Evolutionary conservation across 2,329 filamentous ascomycete species (phyloP).

Genomic region (Westerdykella sp.): DNA sequence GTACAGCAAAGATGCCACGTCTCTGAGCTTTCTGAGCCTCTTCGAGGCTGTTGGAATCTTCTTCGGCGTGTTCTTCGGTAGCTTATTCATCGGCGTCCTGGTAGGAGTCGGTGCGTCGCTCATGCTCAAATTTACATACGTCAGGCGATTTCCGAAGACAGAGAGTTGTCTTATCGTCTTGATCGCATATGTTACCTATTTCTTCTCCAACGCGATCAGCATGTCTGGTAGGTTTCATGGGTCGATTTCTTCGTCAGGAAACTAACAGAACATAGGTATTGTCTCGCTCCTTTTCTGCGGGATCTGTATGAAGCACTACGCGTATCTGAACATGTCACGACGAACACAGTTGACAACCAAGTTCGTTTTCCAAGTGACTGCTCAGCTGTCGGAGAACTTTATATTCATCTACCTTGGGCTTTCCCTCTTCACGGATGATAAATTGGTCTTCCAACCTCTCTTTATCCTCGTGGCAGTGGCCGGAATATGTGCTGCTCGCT

Average conservation of each 20-base stretch:
- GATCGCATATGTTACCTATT: conserved; percentile 94
- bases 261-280: conserved; percentile 58
- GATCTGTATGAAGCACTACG: conserved; percentile 97
- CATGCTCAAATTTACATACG: conserved; percentile 87
- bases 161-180: conserved; percentile 92
- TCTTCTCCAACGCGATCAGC: conserved; percentile 91
- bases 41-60: conserved; percentile 93
- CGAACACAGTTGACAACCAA: conserved; percentile 96
- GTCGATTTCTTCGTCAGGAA: neutral
- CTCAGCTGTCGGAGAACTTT: conserved; percentile 96
- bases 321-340: conserved; percentile 99
- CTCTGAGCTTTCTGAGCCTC: conserved; percentile 69
- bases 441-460: conserved; percentile 84
- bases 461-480: conserved; percentile 90
- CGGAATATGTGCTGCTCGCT: conserved; percentile 86
- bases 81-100: conserved; percentile 77
- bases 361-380: conserved; percentile 90
- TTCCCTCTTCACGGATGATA: conserved; percentile 85
- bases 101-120: conserved; percentile 85
- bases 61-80: conserved; percentile 92
- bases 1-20: conserved; percentile 69
- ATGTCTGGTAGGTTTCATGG: conserved; percentile 70
- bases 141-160: conserved; percentile 88
- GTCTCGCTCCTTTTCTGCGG: conserved; percentile 96
- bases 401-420: conserved; percentile 98